Conservation (phyloP, 805 yeast genomes). For the Wickerhamiella parazyma region DNA sequence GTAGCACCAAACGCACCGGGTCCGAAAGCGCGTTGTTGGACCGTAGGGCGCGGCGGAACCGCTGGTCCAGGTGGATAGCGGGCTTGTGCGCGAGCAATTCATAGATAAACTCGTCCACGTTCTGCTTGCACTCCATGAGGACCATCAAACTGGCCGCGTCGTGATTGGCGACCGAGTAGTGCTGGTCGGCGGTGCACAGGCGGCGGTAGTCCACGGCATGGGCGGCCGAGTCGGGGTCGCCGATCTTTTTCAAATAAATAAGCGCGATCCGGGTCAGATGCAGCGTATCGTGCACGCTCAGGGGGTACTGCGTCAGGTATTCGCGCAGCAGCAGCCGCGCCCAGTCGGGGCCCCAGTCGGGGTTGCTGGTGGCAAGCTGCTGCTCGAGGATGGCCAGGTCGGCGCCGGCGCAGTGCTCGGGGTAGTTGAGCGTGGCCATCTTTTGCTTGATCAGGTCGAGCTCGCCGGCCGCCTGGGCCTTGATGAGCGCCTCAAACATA, state of each 20-base stretch:
- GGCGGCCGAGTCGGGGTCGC: conserved; percentile 2
- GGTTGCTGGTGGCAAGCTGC: background rate
- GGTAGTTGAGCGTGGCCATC: conserved; percentile 12
- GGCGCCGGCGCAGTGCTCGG: conserved; percentile 18
- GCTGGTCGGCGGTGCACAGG: conserved; percentile 1
- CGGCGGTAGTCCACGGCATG: conserved; percentile 4
- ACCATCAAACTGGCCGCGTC: conserved; percentile 3
- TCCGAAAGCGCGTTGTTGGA: background rate
- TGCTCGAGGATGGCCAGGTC: conserved; percentile 17
- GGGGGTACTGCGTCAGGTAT: conserved; percentile 18
- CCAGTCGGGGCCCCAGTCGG: background rate
- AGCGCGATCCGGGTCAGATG: conserved; percentile 16
- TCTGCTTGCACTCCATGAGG: background rate
- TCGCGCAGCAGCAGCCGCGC: conserved; percentile 11
- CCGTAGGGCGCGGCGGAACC: background rate
- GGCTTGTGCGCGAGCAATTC: background rate
- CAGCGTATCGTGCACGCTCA: conserved; percentile 12
- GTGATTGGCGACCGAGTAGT: conserved; percentile 1
- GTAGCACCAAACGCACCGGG: background rate
- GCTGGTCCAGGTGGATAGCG: background rate
- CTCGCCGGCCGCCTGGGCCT: background rate
- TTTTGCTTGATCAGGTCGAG: conserved; percentile 7
- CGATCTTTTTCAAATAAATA: conserved; percentile 6
- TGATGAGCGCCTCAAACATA: conserved; percentile 11
- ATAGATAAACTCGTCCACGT: background rate